Evolutionary conservation across 2,329 filamentous ascomycete species (phyloP).

Genomic region (Apiospora hydei): DNA sequence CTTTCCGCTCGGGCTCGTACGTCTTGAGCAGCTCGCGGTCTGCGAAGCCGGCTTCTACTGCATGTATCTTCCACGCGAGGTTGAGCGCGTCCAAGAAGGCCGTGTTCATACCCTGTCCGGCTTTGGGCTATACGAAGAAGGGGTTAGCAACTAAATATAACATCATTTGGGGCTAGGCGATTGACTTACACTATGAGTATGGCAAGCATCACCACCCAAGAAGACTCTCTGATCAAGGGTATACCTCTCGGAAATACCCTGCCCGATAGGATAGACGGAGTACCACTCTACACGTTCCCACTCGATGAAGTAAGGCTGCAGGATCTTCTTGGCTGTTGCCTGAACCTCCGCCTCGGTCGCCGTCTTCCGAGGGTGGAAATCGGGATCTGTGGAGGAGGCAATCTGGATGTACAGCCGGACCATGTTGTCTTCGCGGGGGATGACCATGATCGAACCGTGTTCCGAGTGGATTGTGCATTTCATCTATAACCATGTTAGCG

Average conservation of each 20-base stretch:
- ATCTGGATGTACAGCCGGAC: conserved; percentile 76
- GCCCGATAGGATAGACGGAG: conserved; percentile 79
- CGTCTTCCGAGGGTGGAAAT: conserved; percentile 68
- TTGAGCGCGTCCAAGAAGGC: conserved; percentile 85
- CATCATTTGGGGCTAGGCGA: not conserved
- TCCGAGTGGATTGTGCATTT: conserved; percentile 80
- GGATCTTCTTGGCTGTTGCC: conserved; percentile 68
- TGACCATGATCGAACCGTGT: conserved; percentile 80
- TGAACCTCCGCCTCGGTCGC: conserved; percentile 71
- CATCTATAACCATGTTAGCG: conserved; percentile 63
- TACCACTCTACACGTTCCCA: conserved; percentile 77
- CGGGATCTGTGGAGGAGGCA: conserved; percentile 64
- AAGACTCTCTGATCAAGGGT: conserved; percentile 75
- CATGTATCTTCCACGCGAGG: conserved; percentile 94
- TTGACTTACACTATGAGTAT: conserved; percentile 73
- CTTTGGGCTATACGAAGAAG: conserved; percentile 70
- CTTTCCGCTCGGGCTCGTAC: conserved; percentile 86
- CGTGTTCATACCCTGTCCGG: conserved; percentile 82
- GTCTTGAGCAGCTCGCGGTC: conserved; percentile 77
- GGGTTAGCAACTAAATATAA: not conserved
- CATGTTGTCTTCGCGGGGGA: conserved; percentile 74
- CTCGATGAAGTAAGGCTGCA: conserved; percentile 71
- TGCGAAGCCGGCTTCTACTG: conserved; percentile 84
- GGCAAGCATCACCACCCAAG: conserved; percentile 79
- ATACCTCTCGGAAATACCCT: conserved; percentile 74